Conservation (phyloP, 305 asterid species). For the Andrographis paniculata region DNA sequence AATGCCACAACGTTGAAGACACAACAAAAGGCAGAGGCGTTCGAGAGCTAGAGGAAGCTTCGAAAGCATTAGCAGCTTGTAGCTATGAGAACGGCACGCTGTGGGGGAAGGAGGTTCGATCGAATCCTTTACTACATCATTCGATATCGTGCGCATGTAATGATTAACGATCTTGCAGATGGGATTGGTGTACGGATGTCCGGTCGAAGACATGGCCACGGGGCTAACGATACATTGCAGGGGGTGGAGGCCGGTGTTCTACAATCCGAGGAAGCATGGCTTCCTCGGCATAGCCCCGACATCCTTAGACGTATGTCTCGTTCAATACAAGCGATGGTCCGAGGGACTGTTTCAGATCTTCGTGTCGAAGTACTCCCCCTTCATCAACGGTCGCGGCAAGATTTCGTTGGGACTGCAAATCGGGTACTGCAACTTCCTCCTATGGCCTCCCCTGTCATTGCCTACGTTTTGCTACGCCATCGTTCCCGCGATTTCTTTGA, state of each 20-base stretch:
- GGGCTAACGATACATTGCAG: constrained; percentile 73
- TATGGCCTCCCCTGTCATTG: constrained; percentile 59
- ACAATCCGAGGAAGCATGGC: constrained; percentile 49
- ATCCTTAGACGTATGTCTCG: constrained; percentile 48
- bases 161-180: constrained; percentile 28
- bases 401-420: constrained; percentile 59
- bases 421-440: constrained; percentile 68
- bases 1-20: constrained; percentile 13
- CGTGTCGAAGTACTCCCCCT: constrained; percentile 68
- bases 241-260: constrained; percentile 73
- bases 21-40: constrained; percentile 13
- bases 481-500: constrained; percentile 42
- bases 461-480: constrained; percentile 44
- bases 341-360: constrained; percentile 76
- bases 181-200: constrained; percentile 72
- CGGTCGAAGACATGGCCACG: constrained; percentile 75
- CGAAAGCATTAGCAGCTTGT: constrained; percentile 36
- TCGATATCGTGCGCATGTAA: neutral
- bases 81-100: constrained; percentile 41
- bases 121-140: neutral
- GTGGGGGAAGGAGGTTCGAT: constrained; percentile 53
- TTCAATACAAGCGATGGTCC: constrained; percentile 78
- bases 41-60: constrained; percentile 36
- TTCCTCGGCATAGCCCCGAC: constrained; percentile 64
- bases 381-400: constrained; percentile 47